Percentiles rank a stretch among this genome's conserved stretches.
phyloP scores from a whole-genome alignment of 345 rosid genomes.

The Linum tenue region DNA sequence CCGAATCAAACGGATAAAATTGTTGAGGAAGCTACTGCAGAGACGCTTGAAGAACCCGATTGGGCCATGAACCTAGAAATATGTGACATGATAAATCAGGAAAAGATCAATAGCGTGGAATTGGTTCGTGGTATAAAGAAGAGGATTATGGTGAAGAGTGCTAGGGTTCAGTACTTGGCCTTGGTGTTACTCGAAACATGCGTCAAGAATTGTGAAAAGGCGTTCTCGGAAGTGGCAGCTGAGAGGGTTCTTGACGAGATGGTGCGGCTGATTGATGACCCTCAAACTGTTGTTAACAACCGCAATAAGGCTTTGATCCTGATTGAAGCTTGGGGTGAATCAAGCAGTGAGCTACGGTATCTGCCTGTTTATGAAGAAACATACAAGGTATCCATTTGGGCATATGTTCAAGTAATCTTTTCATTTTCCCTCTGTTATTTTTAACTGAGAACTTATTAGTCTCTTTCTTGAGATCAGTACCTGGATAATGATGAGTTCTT shows the following conservation, averaged over 20 bases:
- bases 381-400: conserved; percentile 59
- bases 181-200: conserved; percentile 83
- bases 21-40: conserved; percentile 92
- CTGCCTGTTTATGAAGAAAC: conserved; percentile 93
- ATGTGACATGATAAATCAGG: conserved; percentile 92
- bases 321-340: conserved; percentile 96
- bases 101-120: conserved; percentile 67
- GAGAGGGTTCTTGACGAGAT: conserved; percentile 98
- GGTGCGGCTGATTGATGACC: conserved; percentile 93
- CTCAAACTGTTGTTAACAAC: conserved; percentile 81
- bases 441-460: background rate
- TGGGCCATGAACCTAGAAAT: conserved; percentile 93
- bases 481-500: too few relatives aligned
- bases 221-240: conserved; percentile 94
- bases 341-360: conserved; percentile 82
- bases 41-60: conserved; percentile 86
- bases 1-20: conserved; percentile 82
- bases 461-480: background rate
- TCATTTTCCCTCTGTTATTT: background rate
- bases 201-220: conserved; percentile 95
- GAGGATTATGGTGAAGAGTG: conserved; percentile 72
- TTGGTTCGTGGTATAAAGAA: conserved; percentile 80
- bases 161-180: conserved; percentile 79
- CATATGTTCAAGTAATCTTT: conserved; percentile 2
- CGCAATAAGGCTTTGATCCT: conserved; percentile 81